phyloP scores from a whole-genome alignment of 148 eudicot species.

The Chenopodium quinoa region DNA sequence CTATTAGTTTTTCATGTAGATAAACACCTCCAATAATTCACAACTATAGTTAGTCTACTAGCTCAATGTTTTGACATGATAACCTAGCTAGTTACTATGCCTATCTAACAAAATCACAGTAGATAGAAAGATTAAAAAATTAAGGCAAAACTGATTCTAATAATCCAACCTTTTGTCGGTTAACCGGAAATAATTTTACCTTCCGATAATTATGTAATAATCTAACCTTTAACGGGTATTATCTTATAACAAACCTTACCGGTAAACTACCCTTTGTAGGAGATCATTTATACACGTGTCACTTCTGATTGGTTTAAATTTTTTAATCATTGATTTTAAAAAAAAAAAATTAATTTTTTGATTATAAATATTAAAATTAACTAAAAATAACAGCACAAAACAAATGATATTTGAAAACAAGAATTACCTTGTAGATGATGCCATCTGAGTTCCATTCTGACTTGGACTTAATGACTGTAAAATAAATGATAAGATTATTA shows the following conservation, averaged over 20 bases:
- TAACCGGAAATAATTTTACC: too few relatives aligned
- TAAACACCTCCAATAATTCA: neutral
- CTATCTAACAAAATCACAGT: neutral
- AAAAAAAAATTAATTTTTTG: too few relatives aligned
- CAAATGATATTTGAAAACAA: neutral
- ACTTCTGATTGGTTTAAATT: too few relatives aligned
- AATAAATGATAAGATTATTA: slow-evolving; percentile 11
- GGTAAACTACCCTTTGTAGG: too few relatives aligned
- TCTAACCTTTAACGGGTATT: too few relatives aligned
- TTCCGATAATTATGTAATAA: too few relatives aligned
- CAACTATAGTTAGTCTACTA: neutral
- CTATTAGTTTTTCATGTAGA: neutral
- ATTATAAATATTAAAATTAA: too few relatives aligned
- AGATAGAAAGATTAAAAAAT: neutral
- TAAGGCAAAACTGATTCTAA: too few relatives aligned
- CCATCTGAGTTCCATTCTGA: slow-evolving; percentile 24
- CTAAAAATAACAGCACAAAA: neutral
- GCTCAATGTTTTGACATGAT: neutral
- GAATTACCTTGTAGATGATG: slow-evolving; percentile 45
- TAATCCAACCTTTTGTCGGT: too few relatives aligned
- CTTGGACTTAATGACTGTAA: slow-evolving; percentile 52
- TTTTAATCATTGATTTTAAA: too few relatives aligned
- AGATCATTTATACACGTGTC: too few relatives aligned
- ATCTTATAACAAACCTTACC: too few relatives aligned
- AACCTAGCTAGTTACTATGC: neutral